A percentile compares a stretch with the other conserved stretches of the same genome.
Evolutionary conservation across 306 rosid species (phyloP).

Genomic region (Biancaea sappan): DNA sequence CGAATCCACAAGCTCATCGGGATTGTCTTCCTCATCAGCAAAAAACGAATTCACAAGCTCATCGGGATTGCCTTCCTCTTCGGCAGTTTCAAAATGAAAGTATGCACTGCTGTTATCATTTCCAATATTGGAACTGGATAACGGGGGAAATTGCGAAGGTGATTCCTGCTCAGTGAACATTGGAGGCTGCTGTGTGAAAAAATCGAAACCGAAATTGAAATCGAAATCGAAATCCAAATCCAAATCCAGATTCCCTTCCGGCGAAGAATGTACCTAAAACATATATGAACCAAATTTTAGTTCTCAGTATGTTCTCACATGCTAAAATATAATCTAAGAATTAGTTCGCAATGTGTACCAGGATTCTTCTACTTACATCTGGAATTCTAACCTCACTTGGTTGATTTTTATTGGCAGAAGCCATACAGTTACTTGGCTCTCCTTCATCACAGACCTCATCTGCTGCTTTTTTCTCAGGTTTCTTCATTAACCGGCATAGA

Average conservation of each 20-base stretch:
- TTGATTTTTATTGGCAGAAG: slow-evolving; percentile 19
- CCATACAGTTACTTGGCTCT: slow-evolving; percentile 24
- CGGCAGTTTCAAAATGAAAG: background rate
- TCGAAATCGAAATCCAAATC: no score
- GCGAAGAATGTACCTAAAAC: slow-evolving; percentile 13
- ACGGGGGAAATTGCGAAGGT: background rate
- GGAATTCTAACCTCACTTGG: background rate
- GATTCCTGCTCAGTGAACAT: background rate
- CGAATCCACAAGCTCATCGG: slow-evolving; percentile 6
- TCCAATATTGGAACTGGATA: background rate
- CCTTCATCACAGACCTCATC: slow-evolving; percentile 15
- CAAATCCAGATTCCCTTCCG: background rate
- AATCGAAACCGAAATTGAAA: background rate
- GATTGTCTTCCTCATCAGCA: slow-evolving; percentile 13
- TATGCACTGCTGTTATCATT: background rate
- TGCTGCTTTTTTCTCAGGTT: slow-evolving; percentile 32
- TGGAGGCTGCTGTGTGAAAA: background rate
- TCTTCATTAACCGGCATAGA: slow-evolving; percentile 48
- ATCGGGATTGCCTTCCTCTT: background rate
- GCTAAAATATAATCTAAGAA: background rate
- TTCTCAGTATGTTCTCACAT: slow-evolving; percentile 11
- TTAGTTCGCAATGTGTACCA: background rate
- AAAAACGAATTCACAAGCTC: slow-evolving; percentile 7
- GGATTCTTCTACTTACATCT: slow-evolving; percentile 44
- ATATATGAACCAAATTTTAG: slow-evolving; percentile 15